phyloP scores from a whole-genome alignment of 108 stramenopile genomes.

The Tribonema minus region DNA sequence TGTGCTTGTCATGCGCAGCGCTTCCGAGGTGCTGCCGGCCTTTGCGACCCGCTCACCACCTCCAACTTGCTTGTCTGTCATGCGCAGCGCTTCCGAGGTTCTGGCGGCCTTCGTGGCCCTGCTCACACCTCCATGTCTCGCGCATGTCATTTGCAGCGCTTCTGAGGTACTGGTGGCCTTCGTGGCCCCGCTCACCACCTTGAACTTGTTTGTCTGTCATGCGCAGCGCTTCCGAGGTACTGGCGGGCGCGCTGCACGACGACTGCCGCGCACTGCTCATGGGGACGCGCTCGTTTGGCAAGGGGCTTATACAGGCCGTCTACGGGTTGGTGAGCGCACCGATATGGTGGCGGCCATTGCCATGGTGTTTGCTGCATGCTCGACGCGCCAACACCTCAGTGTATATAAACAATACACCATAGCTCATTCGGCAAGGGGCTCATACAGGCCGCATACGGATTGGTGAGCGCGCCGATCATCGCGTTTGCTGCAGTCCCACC shows the following conservation, averaged over 20 bases:
- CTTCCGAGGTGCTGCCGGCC: not conserved
- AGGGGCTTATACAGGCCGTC: conserved; percentile 91
- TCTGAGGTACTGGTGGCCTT: not conserved
- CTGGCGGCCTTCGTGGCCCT: not conserved
- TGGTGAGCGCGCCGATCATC: too few relatives aligned
- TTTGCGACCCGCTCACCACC: not conserved
- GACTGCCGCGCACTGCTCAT: conserved; percentile 87
- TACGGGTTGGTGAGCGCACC: conserved; percentile 73
- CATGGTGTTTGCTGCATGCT: too few relatives aligned
- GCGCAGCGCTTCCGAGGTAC: conserved; percentile 70
- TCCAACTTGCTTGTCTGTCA: too few relatives aligned
- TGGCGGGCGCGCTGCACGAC: conserved; percentile 82
- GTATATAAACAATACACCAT: too few relatives aligned
- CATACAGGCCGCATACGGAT: conserved; percentile 88
- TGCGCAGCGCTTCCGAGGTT: not conserved
- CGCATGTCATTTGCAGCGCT: too few relatives aligned
- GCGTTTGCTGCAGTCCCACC: too few relatives aligned
- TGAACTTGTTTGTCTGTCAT: not conserved
- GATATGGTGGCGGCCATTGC: too few relatives aligned
- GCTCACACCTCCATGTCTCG: not conserved
- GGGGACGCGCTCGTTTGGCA: conserved; percentile 82
- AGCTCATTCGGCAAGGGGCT: conserved; percentile 86
- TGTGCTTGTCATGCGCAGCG: too few relatives aligned
- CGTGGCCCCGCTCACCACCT: not conserved
- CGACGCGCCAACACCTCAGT: too few relatives aligned